Conservation (phyloP, 2,329 filamentous ascomycete species). For the Nigrospora osmanthi region DNA sequence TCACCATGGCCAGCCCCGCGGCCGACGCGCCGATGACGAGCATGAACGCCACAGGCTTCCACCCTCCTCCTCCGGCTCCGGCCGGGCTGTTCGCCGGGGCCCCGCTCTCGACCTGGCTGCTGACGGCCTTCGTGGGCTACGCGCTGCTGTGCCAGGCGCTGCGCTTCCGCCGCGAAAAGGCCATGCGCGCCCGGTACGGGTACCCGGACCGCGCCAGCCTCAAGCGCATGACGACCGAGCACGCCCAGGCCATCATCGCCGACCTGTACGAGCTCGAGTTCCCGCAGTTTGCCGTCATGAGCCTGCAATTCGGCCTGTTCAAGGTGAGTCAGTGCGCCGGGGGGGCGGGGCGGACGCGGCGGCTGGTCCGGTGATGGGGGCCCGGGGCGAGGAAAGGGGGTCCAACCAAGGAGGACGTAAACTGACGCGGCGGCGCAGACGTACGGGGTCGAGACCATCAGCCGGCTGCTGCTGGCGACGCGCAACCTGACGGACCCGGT, state of each 20-base stretch:
- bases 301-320: constrained; percentile 21
- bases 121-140: constrained; percentile 13
- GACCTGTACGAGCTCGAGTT: constrained; percentile 16
- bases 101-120: constrained; percentile 4
- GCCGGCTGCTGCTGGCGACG: constrained; percentile 18
- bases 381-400: neutral
- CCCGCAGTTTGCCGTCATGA: constrained; percentile 14
- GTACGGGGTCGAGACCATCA: constrained; percentile 22
- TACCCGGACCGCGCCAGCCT: constrained; percentile 16
- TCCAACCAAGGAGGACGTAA: neutral
- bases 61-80: too few species aligned
- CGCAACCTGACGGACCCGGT: constrained; percentile 21
- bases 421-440: constrained; percentile 13
- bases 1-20: too few species aligned
- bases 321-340: constrained; percentile 13
- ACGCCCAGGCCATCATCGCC: constrained; percentile 20
- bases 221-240: constrained; percentile 18
- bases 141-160: constrained; percentile 15
- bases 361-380: neutral
- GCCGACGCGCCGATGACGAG: neutral
- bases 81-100: too few species aligned
- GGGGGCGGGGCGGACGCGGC: neutral
- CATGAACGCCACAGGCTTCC: too few species aligned
- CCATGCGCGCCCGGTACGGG: constrained; percentile 12
- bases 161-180: constrained; percentile 17